Base-by-base conservation (phyloP, 1,284 basidiomycete genomes). In the Exsudoporus floridanus region DNA sequence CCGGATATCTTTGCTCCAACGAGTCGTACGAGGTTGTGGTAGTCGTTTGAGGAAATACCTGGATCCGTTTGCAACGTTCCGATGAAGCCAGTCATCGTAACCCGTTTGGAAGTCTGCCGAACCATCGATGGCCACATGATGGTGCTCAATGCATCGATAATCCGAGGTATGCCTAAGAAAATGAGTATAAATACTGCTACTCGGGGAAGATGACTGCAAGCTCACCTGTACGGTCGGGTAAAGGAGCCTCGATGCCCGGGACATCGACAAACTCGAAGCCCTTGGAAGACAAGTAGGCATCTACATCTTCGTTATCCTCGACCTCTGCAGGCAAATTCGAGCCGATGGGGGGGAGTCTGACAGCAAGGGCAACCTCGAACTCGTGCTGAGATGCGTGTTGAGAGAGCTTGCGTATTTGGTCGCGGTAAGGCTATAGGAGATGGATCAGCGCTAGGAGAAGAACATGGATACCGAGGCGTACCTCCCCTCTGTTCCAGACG, bases 91-190 rank as follows among this genome's bases (percentile, higher is more conserved):
- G 43, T 27, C 13, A 28, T 31, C 0, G 45, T 50, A 18, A 16
- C 33, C 2, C 47, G 41, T 41, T 51, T 54, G 39, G 53, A 49
- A 19, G 46, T 31, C 25, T 52, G 59, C 2, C 50, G 56, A 38
- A 80, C 68, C 79, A 92, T 83, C 0, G 84, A 84, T 4, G 89
- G 86, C 89, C 89, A 92, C 85, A 92, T 90, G 59, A 92, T 83
- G 1, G 88, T 90, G 65, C 88, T 86, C 36, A 92, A 71, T 8
- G 89, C 86, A 63, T 90, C 88, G 16, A 88, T 59, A 12, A 90
- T 82, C 23, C 90, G 81, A 35, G 80, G 78, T 23, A 90, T 74
- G 8, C 82, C 85, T 84, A 53, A 34, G 43, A 13, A 46, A 31
- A 31, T 41, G 14, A 38, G 35, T n/a, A 33, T 52, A 30, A 55